These are phyloP conservation scores for Setaria italica DNA, from an alignment of 202 grass and related monocot genomes.

Conservation along the genomic window DNA sequence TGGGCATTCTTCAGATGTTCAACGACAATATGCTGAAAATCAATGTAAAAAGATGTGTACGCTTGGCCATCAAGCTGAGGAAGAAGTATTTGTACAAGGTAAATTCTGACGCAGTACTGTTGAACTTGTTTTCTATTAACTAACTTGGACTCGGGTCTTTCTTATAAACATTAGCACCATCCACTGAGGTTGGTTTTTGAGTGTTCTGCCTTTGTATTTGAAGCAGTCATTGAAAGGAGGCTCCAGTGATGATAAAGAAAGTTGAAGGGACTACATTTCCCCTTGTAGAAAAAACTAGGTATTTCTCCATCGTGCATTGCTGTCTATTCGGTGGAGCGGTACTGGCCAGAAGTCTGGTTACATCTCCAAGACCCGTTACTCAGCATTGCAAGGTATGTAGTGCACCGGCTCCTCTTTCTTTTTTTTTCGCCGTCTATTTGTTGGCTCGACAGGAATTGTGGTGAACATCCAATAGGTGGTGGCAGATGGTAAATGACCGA, in stretches of 20 bases:
- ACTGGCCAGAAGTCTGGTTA: conserved; percentile 7
- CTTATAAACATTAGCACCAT: neutral
- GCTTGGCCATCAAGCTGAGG: conserved; percentile 90
- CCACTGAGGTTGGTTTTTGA: conserved; percentile 25
- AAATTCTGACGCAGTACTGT: conserved; percentile 21
- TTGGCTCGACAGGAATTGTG: neutral
- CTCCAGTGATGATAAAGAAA: conserved; percentile 45
- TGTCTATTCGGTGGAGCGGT: neutral
- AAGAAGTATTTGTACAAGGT: conserved; percentile 93
- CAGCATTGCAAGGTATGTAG: conserved; percentile 38
- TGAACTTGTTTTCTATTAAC: neutral
- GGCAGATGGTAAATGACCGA: conserved; percentile 3
- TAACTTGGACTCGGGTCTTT: neutral
- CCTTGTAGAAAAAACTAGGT: neutral
- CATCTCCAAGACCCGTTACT: conserved; percentile 23
- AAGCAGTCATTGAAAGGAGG: conserved; percentile 50
- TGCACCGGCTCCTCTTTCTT: neutral
- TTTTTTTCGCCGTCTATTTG: neutral
- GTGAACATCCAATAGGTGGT: neutral
- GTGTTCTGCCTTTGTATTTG: conserved; percentile 1
- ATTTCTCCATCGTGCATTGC: conserved; percentile 33
- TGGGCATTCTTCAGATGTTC: conserved; percentile 77
- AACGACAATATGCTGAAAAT: conserved; percentile 96
- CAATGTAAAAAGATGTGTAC: conserved; percentile 91
- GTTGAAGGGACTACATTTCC: conserved; percentile 22